A percentile compares a stretch with the other conserved stretches of the same genome.
Conservation (phyloP, 306 rosid genomes). For the Corylus avellana region DNA sequence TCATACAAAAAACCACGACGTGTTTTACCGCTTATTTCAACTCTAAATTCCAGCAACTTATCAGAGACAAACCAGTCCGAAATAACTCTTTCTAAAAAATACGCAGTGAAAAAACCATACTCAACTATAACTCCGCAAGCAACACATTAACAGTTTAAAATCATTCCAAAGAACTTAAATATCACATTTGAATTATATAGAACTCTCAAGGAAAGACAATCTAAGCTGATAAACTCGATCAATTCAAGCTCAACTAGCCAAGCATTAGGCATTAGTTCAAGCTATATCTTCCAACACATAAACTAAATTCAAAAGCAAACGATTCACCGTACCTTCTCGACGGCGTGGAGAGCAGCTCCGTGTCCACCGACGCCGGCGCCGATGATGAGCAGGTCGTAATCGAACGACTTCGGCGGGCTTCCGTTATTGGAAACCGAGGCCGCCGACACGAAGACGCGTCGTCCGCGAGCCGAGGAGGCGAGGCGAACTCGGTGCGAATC, state of each 20-base stretch:
- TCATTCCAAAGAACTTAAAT: neutral
- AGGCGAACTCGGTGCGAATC: slow-evolving; percentile 25
- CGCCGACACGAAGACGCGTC: slow-evolving; percentile 37
- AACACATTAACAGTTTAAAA: neutral
- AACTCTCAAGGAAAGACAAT: neutral
- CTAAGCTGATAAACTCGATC: neutral
- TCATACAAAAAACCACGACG: neutral
- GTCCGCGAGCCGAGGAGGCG: slow-evolving; percentile 7
- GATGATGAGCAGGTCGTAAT: slow-evolving; percentile 84
- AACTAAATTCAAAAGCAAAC: neutral
- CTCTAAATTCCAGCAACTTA: neutral
- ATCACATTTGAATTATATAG: neutral
- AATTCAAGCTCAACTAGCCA: neutral
- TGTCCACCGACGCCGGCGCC: slow-evolving; percentile 99
- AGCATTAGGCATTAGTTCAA: neutral
- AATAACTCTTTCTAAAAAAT: neutral
- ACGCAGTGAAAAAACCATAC: neutral
- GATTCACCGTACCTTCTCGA: slow-evolving; percentile 68
- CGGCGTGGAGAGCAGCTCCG: slow-evolving; percentile 97
- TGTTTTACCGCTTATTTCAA: neutral
- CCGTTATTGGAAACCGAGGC: slow-evolving; percentile 71
- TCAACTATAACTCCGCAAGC: neutral
- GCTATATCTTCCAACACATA: no score
- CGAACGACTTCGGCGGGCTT: slow-evolving; percentile 67
- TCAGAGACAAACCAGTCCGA: neutral